Base-by-base conservation (phyloP, 2,329 filamentous ascomycete species). In the Penicillium sp. region DNA sequence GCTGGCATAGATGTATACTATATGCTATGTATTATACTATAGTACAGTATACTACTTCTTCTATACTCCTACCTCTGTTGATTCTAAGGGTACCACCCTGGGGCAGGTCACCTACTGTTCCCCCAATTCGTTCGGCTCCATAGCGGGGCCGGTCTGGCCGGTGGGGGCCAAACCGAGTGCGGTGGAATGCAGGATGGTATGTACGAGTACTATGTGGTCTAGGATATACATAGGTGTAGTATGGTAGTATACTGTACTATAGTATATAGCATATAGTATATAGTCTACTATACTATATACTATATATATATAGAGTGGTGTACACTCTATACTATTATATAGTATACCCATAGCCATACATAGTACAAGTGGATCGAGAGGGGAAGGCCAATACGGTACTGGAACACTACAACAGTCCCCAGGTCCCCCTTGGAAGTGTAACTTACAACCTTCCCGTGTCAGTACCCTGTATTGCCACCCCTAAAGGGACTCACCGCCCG, bases 161-260 rank as follows among this genome's bases (percentile, higher is more conserved):
- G 47, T 34, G 37, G 44, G 45, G 42, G 42, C 26, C 42, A 19
- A 45, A 45, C n/a, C 19, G 42, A 44, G 42, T 29, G 42, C 42
- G 42, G 42, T 26, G 42, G 42, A 45, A 45, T 45, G 42, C 42
- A 45, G 42, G 28, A 45, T 59, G 49, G 39, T 33, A 14, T 33
- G 13, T 19, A 18, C 11, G 5, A 18, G n/a, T 19, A 16, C 34
- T n/a, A n/a, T n/a, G n/a, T n/a, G n/a, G n/a, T n/a, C n/a, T n/a
- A n/a, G n/a, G n/a, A n/a, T n/a, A n/a, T n/a, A n/a, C n/a, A n/a
- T n/a, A n/a, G n/a, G n/a, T n/a, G n/a, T n/a, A n/a, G n/a, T n/a
- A n/a, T 33, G 13, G 9, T 33, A 6, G 31, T 18, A 26, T 10
- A 26, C 3, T 42, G 14, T 42, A 18, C 5, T 36, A 36, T 36